These are phyloP conservation scores for Avena insularis DNA, from an alignment of 176 grass and related monocot species.

Conservation along the genomic window DNA sequence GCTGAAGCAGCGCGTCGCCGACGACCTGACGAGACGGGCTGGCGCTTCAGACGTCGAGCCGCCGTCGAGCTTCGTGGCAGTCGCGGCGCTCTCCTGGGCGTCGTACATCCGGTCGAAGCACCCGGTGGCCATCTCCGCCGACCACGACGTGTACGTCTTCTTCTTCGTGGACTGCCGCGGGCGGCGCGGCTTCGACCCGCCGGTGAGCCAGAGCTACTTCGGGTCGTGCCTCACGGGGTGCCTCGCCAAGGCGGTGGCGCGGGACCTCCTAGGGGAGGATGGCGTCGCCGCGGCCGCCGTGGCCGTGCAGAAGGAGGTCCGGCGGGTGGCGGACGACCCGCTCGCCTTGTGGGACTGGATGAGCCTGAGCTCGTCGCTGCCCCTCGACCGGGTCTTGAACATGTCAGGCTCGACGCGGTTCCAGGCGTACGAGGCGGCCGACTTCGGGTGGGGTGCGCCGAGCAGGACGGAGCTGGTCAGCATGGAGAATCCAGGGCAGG, in stretches of 20 bases:
- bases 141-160: conserved; percentile 41
- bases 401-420: not conserved
- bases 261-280: not conserved
- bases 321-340: not conserved
- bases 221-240: not conserved
- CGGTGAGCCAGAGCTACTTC: not conserved
- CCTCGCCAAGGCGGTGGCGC: not conserved
- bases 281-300: not conserved
- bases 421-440: not conserved
- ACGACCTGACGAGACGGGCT: too few relatives aligned
- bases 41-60: not conserved
- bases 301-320: conserved; percentile 34
- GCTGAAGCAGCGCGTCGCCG: conserved; percentile 43
- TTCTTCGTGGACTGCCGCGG: conserved; percentile 51
- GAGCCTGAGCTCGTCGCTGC: not conserved
- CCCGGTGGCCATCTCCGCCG: not conserved
- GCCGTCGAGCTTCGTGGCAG: not conserved
- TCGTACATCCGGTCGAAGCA: conserved; percentile 42
- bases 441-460: not conserved
- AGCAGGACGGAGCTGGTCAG: not conserved
- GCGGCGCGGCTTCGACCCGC: conserved; percentile 29
- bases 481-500: not conserved
- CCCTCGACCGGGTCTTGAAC: not conserved
- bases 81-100: conserved; percentile 46
- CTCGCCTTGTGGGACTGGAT: conserved; percentile 40